A percentile compares a stretch with the other conserved stretches of the same genome.
Conservation (phyloP, 2,329 filamentous ascomycete genomes). For the Phoma sp. region DNA sequence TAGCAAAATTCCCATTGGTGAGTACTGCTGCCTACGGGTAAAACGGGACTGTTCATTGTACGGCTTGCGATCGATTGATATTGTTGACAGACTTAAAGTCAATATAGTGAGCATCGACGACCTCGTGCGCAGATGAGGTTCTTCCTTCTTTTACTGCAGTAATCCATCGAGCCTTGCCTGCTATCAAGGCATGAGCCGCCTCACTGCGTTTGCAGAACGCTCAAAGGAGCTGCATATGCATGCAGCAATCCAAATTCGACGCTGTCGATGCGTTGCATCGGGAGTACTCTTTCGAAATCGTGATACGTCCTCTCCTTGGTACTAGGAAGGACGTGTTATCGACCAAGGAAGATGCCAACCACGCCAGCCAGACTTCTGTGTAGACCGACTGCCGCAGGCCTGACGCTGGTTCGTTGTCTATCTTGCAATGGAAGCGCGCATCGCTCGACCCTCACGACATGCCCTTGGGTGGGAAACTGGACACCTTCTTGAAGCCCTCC, state of each 20-base stretch:
- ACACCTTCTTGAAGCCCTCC: slow-evolving; percentile 69
- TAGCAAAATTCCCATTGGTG: not conserved
- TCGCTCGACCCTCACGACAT: slow-evolving; percentile 38
- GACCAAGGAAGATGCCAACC: not conserved
- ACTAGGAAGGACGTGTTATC: no score
- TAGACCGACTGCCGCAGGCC: not conserved
- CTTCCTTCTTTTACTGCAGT: no score
- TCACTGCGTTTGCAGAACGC: not conserved
- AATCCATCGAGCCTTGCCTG: no score
- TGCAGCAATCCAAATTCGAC: no score
- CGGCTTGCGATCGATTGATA: not conserved
- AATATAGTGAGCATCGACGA: no score
- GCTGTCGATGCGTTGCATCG: no score
- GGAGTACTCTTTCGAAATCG: no score
- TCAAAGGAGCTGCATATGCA: no score
- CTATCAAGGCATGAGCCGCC: not conserved
- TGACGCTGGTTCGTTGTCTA: not conserved
- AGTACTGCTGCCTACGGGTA: not conserved
- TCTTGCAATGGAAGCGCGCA: not conserved
- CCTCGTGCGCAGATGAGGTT: no score
- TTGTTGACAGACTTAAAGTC: not conserved
- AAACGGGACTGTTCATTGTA: not conserved
- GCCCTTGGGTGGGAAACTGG: slow-evolving; percentile 76
- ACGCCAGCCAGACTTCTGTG: not conserved
- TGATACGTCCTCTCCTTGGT: no score